Evolutionary conservation across 257 asterid genomes (phyloP).

Genomic region (Penstemon eatonii): DNA sequence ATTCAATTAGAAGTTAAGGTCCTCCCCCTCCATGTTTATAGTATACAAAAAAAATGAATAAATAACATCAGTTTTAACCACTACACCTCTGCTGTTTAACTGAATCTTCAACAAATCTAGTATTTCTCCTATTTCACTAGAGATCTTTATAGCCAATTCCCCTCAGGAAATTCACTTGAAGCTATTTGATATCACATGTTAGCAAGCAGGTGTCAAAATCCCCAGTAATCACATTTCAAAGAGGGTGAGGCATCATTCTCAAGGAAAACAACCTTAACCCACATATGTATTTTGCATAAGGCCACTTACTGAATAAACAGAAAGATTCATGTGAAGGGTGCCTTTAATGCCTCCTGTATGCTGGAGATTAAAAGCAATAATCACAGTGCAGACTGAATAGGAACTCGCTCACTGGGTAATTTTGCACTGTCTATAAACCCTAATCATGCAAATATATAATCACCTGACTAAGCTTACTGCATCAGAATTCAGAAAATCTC

Average conservation of each 20-base stretch:
- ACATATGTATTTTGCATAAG: background rate
- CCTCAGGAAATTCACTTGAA: background rate
- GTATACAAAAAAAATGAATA: no score
- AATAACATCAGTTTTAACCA: background rate
- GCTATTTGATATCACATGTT: background rate
- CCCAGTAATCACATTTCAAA: background rate
- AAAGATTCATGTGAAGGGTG: background rate
- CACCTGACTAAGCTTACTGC: background rate
- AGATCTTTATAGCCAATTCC: background rate
- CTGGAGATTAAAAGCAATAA: background rate
- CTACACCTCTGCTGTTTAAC: slow-evolving; percentile 5
- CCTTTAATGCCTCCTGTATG: background rate
- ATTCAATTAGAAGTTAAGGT: background rate
- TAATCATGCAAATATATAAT: background rate
- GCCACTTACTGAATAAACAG: background rate
- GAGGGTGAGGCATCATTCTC: background rate
- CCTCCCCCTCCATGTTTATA: no score
- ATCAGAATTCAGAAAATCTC: background rate
- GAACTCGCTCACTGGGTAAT: no score
- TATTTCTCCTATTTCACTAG: background rate
- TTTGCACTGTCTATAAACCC: background rate
- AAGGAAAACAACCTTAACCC: slow-evolving; percentile 5
- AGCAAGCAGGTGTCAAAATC: background rate
- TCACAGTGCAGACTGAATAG: background rate
- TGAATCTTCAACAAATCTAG: background rate